Evolutionary conservation across 2,329 filamentous ascomycete genomes (phyloP).

Genomic region (Chaetomium olivaceum): DNA sequence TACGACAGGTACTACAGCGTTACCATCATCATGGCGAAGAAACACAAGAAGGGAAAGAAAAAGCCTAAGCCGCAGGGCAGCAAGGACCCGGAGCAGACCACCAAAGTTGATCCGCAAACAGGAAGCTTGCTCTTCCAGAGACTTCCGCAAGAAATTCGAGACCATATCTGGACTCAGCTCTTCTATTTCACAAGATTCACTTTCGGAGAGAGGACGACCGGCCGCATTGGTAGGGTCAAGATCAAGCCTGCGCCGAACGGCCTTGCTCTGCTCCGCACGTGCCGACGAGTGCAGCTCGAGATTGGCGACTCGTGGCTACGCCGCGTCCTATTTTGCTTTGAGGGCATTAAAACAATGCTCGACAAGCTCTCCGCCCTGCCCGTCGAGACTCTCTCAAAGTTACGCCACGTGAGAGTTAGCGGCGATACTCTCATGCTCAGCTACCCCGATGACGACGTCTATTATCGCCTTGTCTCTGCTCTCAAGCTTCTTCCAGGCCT

Average conservation of each 20-base stretch:
- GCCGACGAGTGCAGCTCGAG: conserved; percentile 5
- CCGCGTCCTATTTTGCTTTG: conserved; percentile 11
- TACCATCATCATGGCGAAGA: too few species aligned
- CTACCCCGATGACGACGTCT: neutral
- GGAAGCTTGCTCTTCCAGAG: conserved; percentile 12
- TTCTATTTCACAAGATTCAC: conserved; percentile 12
- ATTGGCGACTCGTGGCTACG: conserved; percentile 13
- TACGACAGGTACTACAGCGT: too few species aligned
- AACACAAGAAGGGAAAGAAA: neutral
- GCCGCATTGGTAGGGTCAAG: neutral
- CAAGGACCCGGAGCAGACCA: too few species aligned
- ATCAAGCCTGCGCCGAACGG: conserved; percentile 4
- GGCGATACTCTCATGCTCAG: neutral
- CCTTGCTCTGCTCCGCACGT: conserved; percentile 11
- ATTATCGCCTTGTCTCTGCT: neutral
- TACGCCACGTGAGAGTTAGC: conserved; percentile 10
- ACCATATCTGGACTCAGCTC: conserved; percentile 9
- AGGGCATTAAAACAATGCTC: neutral
- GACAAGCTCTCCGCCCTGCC: too few species aligned
- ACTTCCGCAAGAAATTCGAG: conserved; percentile 13
- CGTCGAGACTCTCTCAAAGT: conserved; percentile 8
- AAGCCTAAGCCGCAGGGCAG: neutral
- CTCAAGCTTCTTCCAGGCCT: conserved; percentile 18
- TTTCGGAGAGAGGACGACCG: neutral
- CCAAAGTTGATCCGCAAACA: conserved; percentile 5